Percentiles rank a stretch among this genome's conserved stretches.
phyloP scores from a whole-genome alignment of 129 eudicot species.

The Gnaphalium uliginosum region DNA sequence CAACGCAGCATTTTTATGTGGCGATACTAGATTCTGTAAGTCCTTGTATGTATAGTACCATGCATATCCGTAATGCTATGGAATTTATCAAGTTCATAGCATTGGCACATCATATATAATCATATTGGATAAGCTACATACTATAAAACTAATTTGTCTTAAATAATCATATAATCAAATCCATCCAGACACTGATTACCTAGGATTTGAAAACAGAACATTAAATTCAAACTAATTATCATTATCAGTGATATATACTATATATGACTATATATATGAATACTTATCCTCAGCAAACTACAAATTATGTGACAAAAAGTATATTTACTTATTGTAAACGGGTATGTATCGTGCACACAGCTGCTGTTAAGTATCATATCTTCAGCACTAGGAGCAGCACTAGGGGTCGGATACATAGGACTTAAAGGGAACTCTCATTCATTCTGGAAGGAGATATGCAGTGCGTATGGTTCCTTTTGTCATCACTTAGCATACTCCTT shows the following conservation, averaged over 20 bases:
- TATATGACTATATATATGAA: not conserved
- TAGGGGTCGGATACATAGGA: slow-evolving; percentile 67
- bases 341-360: slow-evolving; percentile 34
- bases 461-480: slow-evolving; percentile 52
- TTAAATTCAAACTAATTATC: too few relatives aligned
- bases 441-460: slow-evolving; percentile 48
- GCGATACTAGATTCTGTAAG: slow-evolving; percentile 63
- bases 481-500: slow-evolving; percentile 48
- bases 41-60: too few relatives aligned
- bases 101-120: too few relatives aligned
- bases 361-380: slow-evolving; percentile 64
- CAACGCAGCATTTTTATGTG: slow-evolving; percentile 38
- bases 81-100: too few relatives aligned
- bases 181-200: too few relatives aligned
- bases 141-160: too few relatives aligned
- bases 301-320: not conserved
- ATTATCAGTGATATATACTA: too few relatives aligned
- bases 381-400: slow-evolving; percentile 68
- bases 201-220: not conserved
- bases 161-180: too few relatives aligned
- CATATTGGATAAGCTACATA: too few relatives aligned
- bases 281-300: not conserved
- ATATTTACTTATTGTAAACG: not conserved
- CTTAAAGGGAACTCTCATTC: slow-evolving; percentile 63
- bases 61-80: too few relatives aligned